Base-by-base conservation (phyloP, 306 rosid species). In the Citrullus mucosospermus region DNA sequence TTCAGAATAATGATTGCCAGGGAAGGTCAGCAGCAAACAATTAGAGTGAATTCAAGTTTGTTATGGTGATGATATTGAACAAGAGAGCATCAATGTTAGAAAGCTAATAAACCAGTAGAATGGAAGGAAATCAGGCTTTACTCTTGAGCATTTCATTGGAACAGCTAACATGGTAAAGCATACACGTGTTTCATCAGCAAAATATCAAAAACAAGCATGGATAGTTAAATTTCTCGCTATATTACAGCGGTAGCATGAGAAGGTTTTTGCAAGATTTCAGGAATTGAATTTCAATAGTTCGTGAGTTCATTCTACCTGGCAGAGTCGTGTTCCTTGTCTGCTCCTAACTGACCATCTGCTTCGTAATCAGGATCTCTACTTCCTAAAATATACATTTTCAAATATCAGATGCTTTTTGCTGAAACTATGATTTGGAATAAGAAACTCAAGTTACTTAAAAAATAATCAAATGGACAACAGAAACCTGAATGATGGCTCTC, bases 291-390 rank as follows among this genome's bases (percentile, higher is more conserved):
- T 22, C 17, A 20, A 43, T 69, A 72, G 9, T 48, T 71, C 77
- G 46, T 71, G 61, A 73, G 77, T 54, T 34, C 78, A 17, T 32
- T 39, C 63, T 90, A 93, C 98, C 97, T 72, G 80, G 79, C 78
- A 43, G 90, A 91, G 76, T 89, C 91, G 66, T 83, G 80, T 76
- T 90, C 93, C 32, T 25, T 32, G 59, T 90, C 90, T 20, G 78
- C 55, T 68, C 75, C 11, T 9, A 30, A 74, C 34, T 9, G 78
- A 16, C 78, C 17, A 32, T 74, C 43, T 32, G 78, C 50, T 74
- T 74, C 78, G 22, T 18, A 53, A 9, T 54, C 63, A 5, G 62
- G 32, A 55, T 54, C 77, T 50, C 43, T 74, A 32, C 59, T 60
- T 65, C 85, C 93, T 90, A 84, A 60, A 84, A 81, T 9, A 44